phyloP scores from a whole-genome alignment of 164 flowering plant species.

The Stephania cephalantha region DNA sequence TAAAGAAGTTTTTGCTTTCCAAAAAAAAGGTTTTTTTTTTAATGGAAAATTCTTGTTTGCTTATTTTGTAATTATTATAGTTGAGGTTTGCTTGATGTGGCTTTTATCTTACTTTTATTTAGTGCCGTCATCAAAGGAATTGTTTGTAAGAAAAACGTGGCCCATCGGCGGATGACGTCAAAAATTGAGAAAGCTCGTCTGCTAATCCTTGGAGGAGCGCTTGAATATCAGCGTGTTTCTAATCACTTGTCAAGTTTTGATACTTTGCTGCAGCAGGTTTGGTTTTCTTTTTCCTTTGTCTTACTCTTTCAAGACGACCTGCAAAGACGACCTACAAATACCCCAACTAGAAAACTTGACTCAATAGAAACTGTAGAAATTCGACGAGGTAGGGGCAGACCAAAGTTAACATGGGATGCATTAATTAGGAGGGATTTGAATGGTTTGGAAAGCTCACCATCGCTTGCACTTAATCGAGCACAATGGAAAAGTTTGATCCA shows the following conservation, averaged over 20 bases:
- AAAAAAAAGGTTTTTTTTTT: too few species aligned
- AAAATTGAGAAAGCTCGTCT: conserved; percentile 69
- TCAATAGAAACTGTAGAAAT: too few species aligned
- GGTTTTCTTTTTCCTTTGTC: neutral
- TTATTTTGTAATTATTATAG: neutral
- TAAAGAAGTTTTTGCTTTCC: too few species aligned
- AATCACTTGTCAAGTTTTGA: conserved; percentile 84
- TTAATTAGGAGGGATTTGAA: too few species aligned
- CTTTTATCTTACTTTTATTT: conserved; percentile 11
- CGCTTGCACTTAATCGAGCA: too few species aligned
- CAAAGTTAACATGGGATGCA: too few species aligned
- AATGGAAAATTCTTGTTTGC: neutral
- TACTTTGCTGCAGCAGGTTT: conserved; percentile 89
- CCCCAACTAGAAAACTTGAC: too few species aligned
- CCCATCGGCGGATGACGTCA: conserved; percentile 88
- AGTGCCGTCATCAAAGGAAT: conserved; percentile 87
- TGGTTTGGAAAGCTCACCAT: too few species aligned
- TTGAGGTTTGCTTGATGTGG: neutral
- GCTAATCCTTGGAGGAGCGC: conserved; percentile 89
- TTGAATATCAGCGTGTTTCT: conserved; percentile 90
- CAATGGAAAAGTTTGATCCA: too few species aligned
- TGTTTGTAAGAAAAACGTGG: conserved; percentile 97
- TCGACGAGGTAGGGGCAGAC: too few species aligned
- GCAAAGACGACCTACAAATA: too few species aligned
- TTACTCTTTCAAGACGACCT: neutral